These are phyloP conservation scores for Verbascum thapsus DNA, from an alignment of 257 asterid genomes.

Conservation along the genomic window DNA sequence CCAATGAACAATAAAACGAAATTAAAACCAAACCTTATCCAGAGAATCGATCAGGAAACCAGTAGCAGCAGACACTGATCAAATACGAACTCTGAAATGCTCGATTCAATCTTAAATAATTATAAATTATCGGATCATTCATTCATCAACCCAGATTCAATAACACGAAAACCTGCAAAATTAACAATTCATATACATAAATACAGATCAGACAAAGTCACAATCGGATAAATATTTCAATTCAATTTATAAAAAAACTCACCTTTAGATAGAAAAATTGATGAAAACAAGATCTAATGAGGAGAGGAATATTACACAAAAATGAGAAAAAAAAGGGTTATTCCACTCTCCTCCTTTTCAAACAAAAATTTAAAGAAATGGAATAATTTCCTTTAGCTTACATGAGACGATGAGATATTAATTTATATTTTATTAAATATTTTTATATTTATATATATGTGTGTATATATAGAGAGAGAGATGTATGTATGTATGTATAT, in stretches of 20 bases:
- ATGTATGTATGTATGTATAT: constrained; percentile 6
- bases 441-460: neutral
- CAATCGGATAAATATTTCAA: constrained; percentile 31
- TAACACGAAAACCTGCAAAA: constrained; percentile 37
- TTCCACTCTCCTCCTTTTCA: constrained; percentile 49
- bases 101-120: constrained; percentile 54
- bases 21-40: constrained; percentile 56
- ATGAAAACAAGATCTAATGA: constrained; percentile 69
- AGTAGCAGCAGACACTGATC: constrained; percentile 60
- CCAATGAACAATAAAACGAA: constrained; percentile 12
- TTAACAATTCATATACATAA: constrained; percentile 47
- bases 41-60: constrained; percentile 64
- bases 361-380: constrained; percentile 38
- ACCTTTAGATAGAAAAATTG: constrained; percentile 44
- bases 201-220: constrained; percentile 56
- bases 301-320: constrained; percentile 53
- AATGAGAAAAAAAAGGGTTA: constrained; percentile 45
- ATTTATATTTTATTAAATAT: constrained; percentile 21
- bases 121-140: constrained; percentile 69
- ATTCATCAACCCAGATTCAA: constrained; percentile 58
- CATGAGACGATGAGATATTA: constrained; percentile 32
- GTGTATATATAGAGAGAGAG: neutral
- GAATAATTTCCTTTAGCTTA: constrained; percentile 41
- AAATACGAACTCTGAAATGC: constrained; percentile 50
- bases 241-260: constrained; percentile 29